phyloP scores from a whole-genome alignment of 768 basidiomycete genomes.

The Russula abietina region DNA sequence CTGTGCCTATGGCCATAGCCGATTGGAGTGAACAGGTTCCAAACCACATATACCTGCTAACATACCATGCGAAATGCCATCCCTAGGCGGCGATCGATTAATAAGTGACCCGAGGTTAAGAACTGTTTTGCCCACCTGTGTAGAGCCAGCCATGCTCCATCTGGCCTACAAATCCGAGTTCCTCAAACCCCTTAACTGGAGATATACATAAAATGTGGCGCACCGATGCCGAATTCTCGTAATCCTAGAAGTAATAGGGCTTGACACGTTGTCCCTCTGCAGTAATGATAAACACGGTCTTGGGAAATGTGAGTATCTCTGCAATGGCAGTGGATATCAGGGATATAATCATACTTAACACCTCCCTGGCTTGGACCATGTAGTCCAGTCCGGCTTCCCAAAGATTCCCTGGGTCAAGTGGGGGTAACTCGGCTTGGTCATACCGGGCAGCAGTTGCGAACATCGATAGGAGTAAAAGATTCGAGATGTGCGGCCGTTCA shows the following conservation, averaged over 20 bases:
- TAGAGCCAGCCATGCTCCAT: constrained; percentile 88
- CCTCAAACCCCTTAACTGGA: background rate
- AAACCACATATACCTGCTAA: background rate
- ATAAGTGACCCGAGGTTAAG: background rate
- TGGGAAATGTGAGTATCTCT: constrained; percentile 3
- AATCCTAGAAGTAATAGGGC: constrained; percentile 72
- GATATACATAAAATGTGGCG: constrained; percentile 20
- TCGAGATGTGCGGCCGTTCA: constrained; percentile 49
- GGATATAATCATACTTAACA: constrained; percentile 47
- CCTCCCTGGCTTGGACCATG: constrained; percentile 51
- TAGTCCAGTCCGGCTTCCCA: constrained; percentile 67
- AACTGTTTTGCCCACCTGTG: constrained; percentile 42
- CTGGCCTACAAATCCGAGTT: constrained; percentile 32
- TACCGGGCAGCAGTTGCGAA: constrained; percentile 79
- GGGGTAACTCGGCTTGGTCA: constrained; percentile 41
- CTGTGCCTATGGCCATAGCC: constrained; percentile 46
- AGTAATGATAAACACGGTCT: constrained; percentile 63
- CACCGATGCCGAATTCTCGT: constrained; percentile 81
- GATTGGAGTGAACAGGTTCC: constrained; percentile 9
- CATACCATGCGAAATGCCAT: constrained; percentile 72
- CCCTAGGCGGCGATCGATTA: constrained; percentile 32
- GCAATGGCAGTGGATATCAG: too few relatives aligned
- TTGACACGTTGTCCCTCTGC: constrained; percentile 72
- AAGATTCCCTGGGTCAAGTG: constrained; percentile 46
- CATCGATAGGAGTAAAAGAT: constrained; percentile 69